These are phyloP conservation scores for Piromyces finnis DNA, from an alignment of 192 early-diverging fungal species.

Conservation along the genomic window DNA sequence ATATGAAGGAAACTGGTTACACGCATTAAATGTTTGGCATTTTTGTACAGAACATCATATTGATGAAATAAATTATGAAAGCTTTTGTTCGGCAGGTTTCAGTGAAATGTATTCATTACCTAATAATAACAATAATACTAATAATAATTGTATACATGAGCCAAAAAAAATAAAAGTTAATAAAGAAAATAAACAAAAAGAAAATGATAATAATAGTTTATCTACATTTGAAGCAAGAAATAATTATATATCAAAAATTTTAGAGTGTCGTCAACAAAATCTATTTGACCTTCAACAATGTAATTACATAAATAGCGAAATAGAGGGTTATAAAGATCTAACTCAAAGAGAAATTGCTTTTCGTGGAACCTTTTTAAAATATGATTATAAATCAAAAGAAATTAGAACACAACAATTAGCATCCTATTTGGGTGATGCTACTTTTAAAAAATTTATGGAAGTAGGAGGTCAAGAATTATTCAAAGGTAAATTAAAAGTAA, in stretches of 20 bases:
- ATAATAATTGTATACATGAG: no score
- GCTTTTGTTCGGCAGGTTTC: no score
- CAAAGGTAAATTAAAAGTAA: background rate
- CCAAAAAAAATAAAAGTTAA: background rate
- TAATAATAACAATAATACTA: background rate
- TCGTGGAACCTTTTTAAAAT: background rate
- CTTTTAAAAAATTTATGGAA: background rate
- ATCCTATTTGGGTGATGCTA: background rate
- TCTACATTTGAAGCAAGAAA: no score
- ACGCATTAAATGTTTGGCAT: background rate
- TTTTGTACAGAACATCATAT: background rate
- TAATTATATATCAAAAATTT: background rate
- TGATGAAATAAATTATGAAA: background rate
- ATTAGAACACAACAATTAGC: background rate
- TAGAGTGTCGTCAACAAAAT: background rate
- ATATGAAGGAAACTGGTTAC: background rate
- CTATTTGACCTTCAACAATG: background rate
- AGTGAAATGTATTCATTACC: no score
- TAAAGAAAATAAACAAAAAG: background rate
- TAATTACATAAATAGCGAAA: background rate
- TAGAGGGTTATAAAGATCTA: background rate
- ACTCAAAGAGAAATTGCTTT: background rate
- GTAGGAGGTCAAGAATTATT: background rate
- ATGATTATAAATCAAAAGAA: background rate
- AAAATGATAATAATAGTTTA: background rate